Base-by-base conservation (phyloP, 2,329 filamentous ascomycete species). In the Paraconiothyrium sp. region DNA sequence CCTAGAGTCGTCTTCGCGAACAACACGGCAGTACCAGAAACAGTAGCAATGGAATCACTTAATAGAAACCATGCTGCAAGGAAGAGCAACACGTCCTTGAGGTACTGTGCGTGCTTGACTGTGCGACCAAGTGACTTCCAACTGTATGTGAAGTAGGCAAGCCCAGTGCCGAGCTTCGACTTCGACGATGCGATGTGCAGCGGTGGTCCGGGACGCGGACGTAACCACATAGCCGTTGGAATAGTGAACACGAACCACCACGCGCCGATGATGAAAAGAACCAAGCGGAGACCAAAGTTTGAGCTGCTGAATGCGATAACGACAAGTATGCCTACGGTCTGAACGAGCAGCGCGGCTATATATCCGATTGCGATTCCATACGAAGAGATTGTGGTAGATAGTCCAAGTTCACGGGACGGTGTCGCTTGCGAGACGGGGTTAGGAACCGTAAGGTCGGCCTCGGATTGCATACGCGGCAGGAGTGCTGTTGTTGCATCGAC, bases 221-320 rank as follows among this genome's bases (percentile, higher is more conserved):
- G 89, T 34, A 99, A 84, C 91, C 93, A 97, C 70, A 96, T 79
- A 2, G 92, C 92, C 0, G 93, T 89, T 0, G 95, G 95, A 58
- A 98, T 88, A 3, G 92, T 96, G 76, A 99, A 98, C 37, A 91
- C 61, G 48, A 94, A 88, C 95, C 95, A 99, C 95, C 95, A 99
- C 32, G 88, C 78, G 37, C 95, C 95, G 57, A 98, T 89, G 60
- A 94, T 81, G 77, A 96, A 93, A 10, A 99, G 85, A 0, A 95
- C 94, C 3, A 98, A 84, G 3, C 94, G 89, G 49, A 97, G 89
- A 0, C 93, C 92, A 83, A 94, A 94, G 4, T 92, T 91, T 62
- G 92, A 94, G 47, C 89, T 86, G 75, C 92, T 88, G 8, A 76
- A 73, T 7, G 72, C 59, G 43, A 76, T 80, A 2, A 98, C 86